Percentiles rank a stretch among this genome's conserved stretches.
These are phyloP conservation scores for Micractinium sp. DNA, from an alignment of 139 green algal species.

Conservation along the genomic window DNA sequence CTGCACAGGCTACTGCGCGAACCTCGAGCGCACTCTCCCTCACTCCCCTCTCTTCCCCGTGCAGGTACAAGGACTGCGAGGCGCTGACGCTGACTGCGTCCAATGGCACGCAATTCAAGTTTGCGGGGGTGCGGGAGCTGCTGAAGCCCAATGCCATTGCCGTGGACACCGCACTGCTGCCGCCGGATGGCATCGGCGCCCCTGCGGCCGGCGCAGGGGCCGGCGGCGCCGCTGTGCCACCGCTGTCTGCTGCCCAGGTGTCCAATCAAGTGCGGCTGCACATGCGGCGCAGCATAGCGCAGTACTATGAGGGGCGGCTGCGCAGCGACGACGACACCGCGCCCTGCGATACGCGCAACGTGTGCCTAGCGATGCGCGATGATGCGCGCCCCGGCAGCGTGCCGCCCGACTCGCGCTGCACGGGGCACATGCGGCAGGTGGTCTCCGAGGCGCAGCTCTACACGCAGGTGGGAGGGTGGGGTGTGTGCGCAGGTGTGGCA, in stretches of 20 bases:
- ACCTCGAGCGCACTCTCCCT: neutral
- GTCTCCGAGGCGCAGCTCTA: conserved; percentile 69
- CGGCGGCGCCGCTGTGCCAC: neutral
- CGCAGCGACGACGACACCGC: conserved; percentile 74
- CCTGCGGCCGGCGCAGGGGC: neutral
- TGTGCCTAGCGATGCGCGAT: conserved; percentile 45
- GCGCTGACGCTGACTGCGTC: conserved; percentile 60
- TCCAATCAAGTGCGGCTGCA: conserved; percentile 78
- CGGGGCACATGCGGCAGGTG: conserved; percentile 47
- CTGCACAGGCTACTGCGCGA: too few species aligned
- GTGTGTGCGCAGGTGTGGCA: too few species aligned
- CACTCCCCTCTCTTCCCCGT: neutral
- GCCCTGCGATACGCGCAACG: conserved; percentile 57
- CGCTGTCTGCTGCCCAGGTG: conserved; percentile 56
- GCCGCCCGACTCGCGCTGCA: conserved; percentile 35
- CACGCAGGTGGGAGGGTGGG: conserved; percentile 55
- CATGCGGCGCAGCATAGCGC: conserved; percentile 24
- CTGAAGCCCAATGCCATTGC: conserved; percentile 27
- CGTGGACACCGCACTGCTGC: conserved; percentile 38
- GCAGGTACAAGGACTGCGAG: conserved; percentile 53
- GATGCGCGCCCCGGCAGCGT: conserved; percentile 28
- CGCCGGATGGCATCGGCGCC: conserved; percentile 26
- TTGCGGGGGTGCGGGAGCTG: conserved; percentile 60
- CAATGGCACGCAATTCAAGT: conserved; percentile 62
- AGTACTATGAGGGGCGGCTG: conserved; percentile 77